Evolutionary conservation across 441 rosid species (phyloP).

Genomic region (Syzygium syzygioides): DNA sequence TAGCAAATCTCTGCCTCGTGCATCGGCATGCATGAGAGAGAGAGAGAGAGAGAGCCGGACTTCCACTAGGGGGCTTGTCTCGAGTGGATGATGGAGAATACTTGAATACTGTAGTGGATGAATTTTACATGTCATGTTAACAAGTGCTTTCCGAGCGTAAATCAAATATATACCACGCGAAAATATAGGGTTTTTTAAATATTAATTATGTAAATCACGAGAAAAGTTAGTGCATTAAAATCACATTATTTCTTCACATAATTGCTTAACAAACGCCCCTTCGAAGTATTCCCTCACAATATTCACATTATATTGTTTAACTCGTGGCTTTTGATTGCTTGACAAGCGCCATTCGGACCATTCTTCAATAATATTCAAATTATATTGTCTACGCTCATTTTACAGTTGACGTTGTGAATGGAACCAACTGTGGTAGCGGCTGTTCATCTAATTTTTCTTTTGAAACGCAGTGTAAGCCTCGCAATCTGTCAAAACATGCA

Average conservation of each 20-base stretch:
- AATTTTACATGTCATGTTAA: background rate
- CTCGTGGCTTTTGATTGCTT: background rate
- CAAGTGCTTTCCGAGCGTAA: background rate
- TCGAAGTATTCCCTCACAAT: background rate
- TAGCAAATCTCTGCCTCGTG: background rate
- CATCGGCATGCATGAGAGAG: background rate
- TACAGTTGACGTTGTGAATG: rapidly evolving
- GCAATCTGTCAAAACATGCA: background rate
- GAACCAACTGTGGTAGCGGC: background rate
- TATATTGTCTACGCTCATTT: background rate
- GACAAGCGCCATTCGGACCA: background rate
- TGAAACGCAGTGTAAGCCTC: background rate
- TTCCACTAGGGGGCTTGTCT: background rate
- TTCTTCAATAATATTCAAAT: background rate
- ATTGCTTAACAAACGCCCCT: background rate
- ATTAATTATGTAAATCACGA: background rate
- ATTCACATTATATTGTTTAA: background rate
- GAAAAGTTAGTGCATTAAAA: background rate
- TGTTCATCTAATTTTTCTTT: background rate
- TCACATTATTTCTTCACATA: background rate
- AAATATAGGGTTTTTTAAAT: background rate
- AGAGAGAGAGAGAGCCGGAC: background rate
- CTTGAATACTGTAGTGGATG: background rate
- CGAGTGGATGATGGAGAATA: background rate
- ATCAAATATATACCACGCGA: background rate